Evolutionary conservation across 176 grass and related monocot species (phyloP).

Genomic region (Cymbopogon citratus): DNA sequence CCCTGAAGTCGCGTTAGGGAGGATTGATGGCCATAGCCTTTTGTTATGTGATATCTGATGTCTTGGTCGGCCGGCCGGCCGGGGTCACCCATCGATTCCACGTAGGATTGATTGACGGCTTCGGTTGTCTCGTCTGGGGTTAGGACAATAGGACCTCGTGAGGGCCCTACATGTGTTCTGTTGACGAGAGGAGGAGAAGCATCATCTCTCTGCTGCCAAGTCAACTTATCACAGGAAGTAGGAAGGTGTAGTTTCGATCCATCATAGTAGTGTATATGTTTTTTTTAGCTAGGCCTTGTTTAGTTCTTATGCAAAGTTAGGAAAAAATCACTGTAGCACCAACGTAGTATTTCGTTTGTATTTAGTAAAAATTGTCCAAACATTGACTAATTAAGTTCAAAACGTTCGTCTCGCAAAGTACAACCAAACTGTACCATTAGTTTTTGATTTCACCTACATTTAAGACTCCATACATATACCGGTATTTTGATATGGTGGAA

Average conservation of each 20-base stretch:
- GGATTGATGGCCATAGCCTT: background rate
- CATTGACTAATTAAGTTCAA: no score
- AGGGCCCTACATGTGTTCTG: background rate
- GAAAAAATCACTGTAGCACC: no score
- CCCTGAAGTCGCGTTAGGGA: conserved; percentile 12
- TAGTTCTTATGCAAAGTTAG: no score
- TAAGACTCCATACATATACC: no score
- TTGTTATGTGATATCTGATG: background rate
- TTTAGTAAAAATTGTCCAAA: no score
- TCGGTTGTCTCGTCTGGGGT: background rate
- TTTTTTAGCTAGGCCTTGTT: no score
- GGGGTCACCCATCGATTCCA: conserved; percentile 18
- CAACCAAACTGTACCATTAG: no score
- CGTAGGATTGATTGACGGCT: conserved; percentile 28
- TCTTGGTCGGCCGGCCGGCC: conserved; percentile 22
- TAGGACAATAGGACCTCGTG: background rate
- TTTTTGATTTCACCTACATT: no score
- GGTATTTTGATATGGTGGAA: no score
- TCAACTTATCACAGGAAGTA: conserved; percentile 16
- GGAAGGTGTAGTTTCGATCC: background rate
- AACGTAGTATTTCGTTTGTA: no score
- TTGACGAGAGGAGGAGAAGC: background rate
- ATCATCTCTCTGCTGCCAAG: background rate
- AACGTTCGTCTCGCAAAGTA: no score
- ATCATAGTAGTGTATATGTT: background rate